Evolutionary conservation across 108 stramenopile species (phyloP), one percentile per base, ranked within the genome.

Genomic region (Cyclotella atomus): DNA sequence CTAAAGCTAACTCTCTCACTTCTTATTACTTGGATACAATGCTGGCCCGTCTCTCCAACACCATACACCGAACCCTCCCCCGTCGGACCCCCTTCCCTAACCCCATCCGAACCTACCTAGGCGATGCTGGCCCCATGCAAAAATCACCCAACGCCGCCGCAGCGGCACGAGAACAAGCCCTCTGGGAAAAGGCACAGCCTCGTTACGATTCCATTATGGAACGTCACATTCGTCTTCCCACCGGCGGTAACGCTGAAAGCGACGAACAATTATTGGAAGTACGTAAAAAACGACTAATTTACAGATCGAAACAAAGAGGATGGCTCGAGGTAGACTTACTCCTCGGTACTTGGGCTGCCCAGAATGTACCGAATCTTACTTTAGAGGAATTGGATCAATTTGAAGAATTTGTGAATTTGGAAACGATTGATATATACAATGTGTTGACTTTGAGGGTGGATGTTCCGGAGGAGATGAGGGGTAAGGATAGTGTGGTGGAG

Each of bases 401-500:
- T 77, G 98, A 99, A 79, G 77, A 82, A 45, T 97, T 99, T 75
- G 95, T 99, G 0, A 98, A 99, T 74, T 72, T 87, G 76, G 98
- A 99, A 76, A 99, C 99, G 6, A 95, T 99, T 66, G 99, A 99
- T 76, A 98, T 99, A 34, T 99, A 97, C 87, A 99, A 98, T 77
- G 91, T 97, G 46, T 80, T 99, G 63, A 95, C 97, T 2, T 68
- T 96, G 27, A 78, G 95, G 69, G 72, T 75, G 17, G 91, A 91
- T 79, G 78, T 92, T 25, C 95, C 95, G 6, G 90, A 91, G 14
- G 82, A 81, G 16, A 69, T 96, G 81, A 81, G 85, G 45, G 46
- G 43, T 24, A 10, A 46, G 34, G 69, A 73, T 28, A 79, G 87
- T 64, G 79, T 95, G 36, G 91, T 91, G 14, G 89, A 93, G 63